phyloP scores from a whole-genome alignment of 2,329 filamentous ascomycete genomes.

The Chaetomium sp. region DNA sequence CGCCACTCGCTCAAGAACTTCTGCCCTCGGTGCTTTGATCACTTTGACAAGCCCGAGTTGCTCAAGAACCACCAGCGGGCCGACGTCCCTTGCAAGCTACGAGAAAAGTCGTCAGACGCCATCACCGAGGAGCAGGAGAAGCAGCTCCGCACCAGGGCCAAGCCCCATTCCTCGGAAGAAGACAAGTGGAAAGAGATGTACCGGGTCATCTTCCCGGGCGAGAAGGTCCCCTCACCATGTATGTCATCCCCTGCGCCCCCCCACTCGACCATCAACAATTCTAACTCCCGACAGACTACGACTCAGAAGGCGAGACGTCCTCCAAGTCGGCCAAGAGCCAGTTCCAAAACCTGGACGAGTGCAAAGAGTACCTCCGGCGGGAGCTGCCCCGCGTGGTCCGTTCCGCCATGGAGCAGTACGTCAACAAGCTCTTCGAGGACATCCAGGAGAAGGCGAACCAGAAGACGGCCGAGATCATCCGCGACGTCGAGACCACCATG shows the following conservation, averaged over 20 bases:
- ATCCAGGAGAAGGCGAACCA: slow-evolving; percentile 35
- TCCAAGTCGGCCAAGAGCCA: slow-evolving; percentile 24
- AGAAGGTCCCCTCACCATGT: slow-evolving; percentile 33
- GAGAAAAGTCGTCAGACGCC: slow-evolving; percentile 48
- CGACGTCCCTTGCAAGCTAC: slow-evolving; percentile 44
- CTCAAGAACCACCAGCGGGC: slow-evolving; percentile 36
- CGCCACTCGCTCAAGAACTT: slow-evolving; percentile 34
- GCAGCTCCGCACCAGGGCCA: slow-evolving; percentile 31
- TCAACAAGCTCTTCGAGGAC: slow-evolving; percentile 35
- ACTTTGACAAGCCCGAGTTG: slow-evolving; percentile 32
- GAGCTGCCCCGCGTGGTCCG: slow-evolving; percentile 41
- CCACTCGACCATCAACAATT: neutral
- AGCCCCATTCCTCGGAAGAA: slow-evolving; percentile 26
- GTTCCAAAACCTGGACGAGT: slow-evolving; percentile 31
- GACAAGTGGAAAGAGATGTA: slow-evolving; percentile 37
- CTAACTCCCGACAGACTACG: slow-evolving; percentile 39
- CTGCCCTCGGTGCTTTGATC: slow-evolving; percentile 37
- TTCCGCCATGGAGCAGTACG: slow-evolving; percentile 38
- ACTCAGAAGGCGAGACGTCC: slow-evolving; percentile 24
- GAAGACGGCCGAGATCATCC: slow-evolving; percentile 35
- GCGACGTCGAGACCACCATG: slow-evolving; percentile 32
- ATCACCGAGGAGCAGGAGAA: slow-evolving; percentile 50
- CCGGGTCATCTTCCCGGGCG: slow-evolving; percentile 32
- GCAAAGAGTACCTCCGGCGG: slow-evolving; percentile 37
- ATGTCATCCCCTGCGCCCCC: slow-evolving; percentile 7